These are phyloP conservation scores for Hygrophorus pudorinus DNA, from an alignment of 768 basidiomycete species.

Conservation along the genomic window DNA sequence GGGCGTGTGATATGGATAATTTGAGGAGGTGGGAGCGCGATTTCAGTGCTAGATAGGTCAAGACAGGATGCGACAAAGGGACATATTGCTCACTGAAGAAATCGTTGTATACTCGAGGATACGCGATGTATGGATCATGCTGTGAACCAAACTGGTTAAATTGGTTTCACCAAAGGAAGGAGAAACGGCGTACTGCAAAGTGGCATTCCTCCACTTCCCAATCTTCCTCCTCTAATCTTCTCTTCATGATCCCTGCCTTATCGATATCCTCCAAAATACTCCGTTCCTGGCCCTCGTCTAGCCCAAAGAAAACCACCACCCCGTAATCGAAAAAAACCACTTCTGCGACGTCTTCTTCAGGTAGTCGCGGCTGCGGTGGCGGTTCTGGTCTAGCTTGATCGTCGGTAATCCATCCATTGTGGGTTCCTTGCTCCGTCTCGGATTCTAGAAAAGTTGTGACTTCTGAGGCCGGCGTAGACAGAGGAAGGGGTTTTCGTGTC, in stretches of 20 bases:
- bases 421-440: slow-evolving; percentile 7
- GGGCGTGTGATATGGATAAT: slow-evolving; percentile 87
- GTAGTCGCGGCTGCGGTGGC: slow-evolving; percentile 9
- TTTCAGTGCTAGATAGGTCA: slow-evolving; percentile 59
- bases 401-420: slow-evolving; percentile 9
- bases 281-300: slow-evolving; percentile 69
- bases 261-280: slow-evolving; percentile 79
- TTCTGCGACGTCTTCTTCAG: slow-evolving; percentile 53
- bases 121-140: slow-evolving; percentile 78
- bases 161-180: slow-evolving; percentile 1
- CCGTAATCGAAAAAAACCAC: slow-evolving; percentile 81
- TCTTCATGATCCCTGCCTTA: slow-evolving; percentile 56
- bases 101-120: slow-evolving; percentile 91
- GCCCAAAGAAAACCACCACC: slow-evolving; percentile 87
- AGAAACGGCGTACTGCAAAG: slow-evolving; percentile 51
- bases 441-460: slow-evolving; percentile 8
- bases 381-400: slow-evolving; percentile 6
- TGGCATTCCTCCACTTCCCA: slow-evolving; percentile 96
- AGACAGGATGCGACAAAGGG: slow-evolving; percentile 1
- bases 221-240: slow-evolving; percentile 50
- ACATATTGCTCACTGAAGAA: slow-evolving; percentile 68
- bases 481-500: slow-evolving; percentile 16
- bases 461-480: slow-evolving; percentile 7
- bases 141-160: slow-evolving; percentile 17
- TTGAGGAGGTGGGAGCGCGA: slow-evolving; percentile 84